Conservation (phyloP, 352 stramenopile genomes). For the Globisporangium cederbergense region DNA sequence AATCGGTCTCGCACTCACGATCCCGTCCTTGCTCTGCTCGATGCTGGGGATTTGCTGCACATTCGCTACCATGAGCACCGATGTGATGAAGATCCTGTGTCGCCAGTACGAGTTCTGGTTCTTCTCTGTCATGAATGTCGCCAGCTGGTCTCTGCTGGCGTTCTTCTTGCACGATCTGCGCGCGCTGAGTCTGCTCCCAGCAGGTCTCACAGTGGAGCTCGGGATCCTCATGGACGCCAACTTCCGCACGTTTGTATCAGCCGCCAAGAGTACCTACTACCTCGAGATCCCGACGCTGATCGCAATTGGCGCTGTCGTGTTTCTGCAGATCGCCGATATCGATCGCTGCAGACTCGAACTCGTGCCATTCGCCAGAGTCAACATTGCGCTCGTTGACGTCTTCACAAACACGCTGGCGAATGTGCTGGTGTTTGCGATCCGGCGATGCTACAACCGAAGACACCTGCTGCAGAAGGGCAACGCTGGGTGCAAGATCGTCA, state of each 20-base stretch:
- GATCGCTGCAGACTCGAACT: constrained; percentile 18
- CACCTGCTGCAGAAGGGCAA: constrained; percentile 25
- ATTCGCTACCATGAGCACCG: constrained; percentile 15
- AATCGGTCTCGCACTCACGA: not conserved
- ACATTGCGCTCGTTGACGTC: constrained; percentile 27
- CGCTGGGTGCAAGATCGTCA: constrained; percentile 26
- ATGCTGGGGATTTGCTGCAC: constrained; percentile 9
- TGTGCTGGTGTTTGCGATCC: constrained; percentile 31
- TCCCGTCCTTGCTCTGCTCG: constrained; percentile 16
- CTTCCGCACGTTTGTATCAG: not conserved
- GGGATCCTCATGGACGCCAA: not conserved
- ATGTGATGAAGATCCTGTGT: constrained; percentile 14
- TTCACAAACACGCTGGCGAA: constrained; percentile 32
- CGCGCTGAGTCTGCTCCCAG: not conserved
- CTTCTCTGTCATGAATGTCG: not conserved
- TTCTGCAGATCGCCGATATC: not conserved
- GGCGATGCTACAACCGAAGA: constrained; percentile 28
- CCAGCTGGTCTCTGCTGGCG: no score
- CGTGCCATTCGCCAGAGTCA: constrained; percentile 17
- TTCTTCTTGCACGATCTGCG: not conserved
- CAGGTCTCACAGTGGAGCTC: not conserved
- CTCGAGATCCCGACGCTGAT: not conserved
- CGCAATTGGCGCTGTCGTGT: not conserved
- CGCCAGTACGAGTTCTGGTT: constrained; percentile 13
- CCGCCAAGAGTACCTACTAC: not conserved